These are phyloP conservation scores for Cutaneotrichosporon daszewskae DNA, from an alignment of 1,284 basidiomycete species.

Conservation along the genomic window DNA sequence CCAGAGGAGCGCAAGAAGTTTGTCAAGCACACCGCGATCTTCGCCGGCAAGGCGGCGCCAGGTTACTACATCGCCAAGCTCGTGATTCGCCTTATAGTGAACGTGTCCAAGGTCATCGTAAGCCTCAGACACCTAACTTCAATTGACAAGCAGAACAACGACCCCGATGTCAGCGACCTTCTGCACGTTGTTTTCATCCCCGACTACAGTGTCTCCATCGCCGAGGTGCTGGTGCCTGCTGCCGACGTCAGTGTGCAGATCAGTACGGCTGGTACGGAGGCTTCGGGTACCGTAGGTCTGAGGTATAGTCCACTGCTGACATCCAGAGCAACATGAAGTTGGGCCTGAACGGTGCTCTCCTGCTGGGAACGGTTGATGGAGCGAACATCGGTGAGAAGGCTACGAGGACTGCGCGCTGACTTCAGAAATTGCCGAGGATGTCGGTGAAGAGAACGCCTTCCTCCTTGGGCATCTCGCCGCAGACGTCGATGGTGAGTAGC, in stretches of 20 bases:
- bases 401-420: not conserved
- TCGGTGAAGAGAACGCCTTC: conserved; percentile 59
- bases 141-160: conserved; percentile 56
- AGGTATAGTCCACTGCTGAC: conserved; percentile 1
- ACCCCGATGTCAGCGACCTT: conserved; percentile 76
- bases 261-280: conserved; percentile 85
- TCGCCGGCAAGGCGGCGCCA: conserved; percentile 63
- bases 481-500: conserved; percentile 57
- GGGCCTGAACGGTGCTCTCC: conserved; percentile 61
- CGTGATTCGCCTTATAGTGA: conserved; percentile 88
- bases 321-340: conserved; percentile 73
- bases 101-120: conserved; percentile 69
- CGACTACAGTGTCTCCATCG: conserved; percentile 75
- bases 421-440: conserved; percentile 77
- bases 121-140: conserved; percentile 1
- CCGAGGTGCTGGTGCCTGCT: conserved; percentile 84
- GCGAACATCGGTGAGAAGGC: conserved; percentile 65
- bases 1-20: conserved; percentile 68
- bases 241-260: conserved; percentile 90
- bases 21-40: conserved; percentile 66
- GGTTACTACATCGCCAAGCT: conserved; percentile 51
- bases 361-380: conserved; percentile 65
- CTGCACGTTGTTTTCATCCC: conserved; percentile 72
- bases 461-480: conserved; percentile 45
- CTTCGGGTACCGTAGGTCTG: conserved; percentile 41